Evolutionary conservation across 257 asterid species (phyloP), one percentile per base, ranked within the genome.

Genomic region (Misopates orontium): DNA sequence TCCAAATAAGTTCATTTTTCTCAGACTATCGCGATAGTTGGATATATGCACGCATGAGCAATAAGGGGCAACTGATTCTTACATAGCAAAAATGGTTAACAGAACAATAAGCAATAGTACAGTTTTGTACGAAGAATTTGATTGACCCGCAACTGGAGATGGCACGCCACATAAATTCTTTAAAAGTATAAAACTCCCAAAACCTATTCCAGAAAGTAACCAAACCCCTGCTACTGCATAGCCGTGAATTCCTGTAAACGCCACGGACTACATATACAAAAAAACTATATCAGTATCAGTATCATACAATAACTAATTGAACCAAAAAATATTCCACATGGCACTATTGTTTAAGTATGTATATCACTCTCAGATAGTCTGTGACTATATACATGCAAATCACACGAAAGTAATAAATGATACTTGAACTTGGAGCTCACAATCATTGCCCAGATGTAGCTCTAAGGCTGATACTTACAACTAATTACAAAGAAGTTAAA

Each of bases 141-240:
- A 58, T 16, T 59, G 70, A 28, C 78, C 60, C n/a, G 42, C 66
- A 17, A 71, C 21, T 10, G 74, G 62, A 48, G 76, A 55, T 50
- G 77, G 19, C 19, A 36, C 59, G 47, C 77, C 79, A 23, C 22
- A 60, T 32, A 41, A 65, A 45, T 58, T 67, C 79, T 72, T 82
- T 20, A 64, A 10, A 63, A 70, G 28, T 25, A 80, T 22, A 64
- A 69, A 85, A 67, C 73, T 48, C 56, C 79, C 85, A 69, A 74
- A 52, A 40, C 82, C 82, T 61, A 85, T n/a, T 9, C 89, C 87
- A 39, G 65, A 45, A 16, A 80, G 51, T 39, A 85, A 42, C 92
- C 89, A 85, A 24, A 80, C 50, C 12, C 85, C 87, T 8, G 84
- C 85, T 59, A 85, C 72, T 18, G 80, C 79, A 69, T 80, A 85